Evolutionary conservation across 176 grass and related monocot species (phyloP).

Genomic region (bread wheat (Triticum aestivum)): DNA sequence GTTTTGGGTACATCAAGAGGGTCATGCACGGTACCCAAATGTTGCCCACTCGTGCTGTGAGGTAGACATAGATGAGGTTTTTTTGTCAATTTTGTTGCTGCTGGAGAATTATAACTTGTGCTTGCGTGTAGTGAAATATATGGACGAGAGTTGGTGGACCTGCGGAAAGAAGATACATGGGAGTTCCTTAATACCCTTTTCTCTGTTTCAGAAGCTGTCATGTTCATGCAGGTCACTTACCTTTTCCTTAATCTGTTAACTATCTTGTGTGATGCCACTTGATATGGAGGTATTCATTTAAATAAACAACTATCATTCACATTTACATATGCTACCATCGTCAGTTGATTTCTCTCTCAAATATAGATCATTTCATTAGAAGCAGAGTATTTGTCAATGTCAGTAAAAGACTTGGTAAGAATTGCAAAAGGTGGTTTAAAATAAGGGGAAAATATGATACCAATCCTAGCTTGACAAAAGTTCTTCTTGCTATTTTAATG

Average conservation of each 20-base stretch:
- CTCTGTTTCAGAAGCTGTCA: constrained; percentile 99
- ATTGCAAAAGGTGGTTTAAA: constrained; percentile 1
- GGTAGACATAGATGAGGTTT: constrained; percentile 42
- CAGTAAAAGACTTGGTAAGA: constrained; percentile 15
- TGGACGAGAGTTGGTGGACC: constrained; percentile 93
- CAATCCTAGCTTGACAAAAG: background rate
- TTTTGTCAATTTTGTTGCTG: constrained; percentile 13
- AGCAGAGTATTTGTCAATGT: constrained; percentile 18
- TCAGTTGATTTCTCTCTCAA: constrained; percentile 14
- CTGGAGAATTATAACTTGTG: constrained; percentile 4
- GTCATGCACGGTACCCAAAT: constrained; percentile 97
- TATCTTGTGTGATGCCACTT: background rate
- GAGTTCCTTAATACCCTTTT: constrained; percentile 98
- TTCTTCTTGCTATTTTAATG: background rate
- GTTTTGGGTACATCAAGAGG: constrained; percentile 96
- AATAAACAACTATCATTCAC: background rate
- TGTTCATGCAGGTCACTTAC: constrained; percentile 92
- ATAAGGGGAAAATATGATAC: background rate
- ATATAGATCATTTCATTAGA: constrained; percentile 3
- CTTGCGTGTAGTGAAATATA: constrained; percentile 86
- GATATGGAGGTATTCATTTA: constrained; percentile 11
- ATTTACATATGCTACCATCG: background rate
- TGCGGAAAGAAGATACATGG: constrained; percentile 90
- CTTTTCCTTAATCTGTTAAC: constrained; percentile 22
- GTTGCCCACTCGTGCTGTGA: constrained; percentile 82